phyloP scores from a whole-genome alignment of 768 basidiomycete species.

The Boletales sp. region DNA sequence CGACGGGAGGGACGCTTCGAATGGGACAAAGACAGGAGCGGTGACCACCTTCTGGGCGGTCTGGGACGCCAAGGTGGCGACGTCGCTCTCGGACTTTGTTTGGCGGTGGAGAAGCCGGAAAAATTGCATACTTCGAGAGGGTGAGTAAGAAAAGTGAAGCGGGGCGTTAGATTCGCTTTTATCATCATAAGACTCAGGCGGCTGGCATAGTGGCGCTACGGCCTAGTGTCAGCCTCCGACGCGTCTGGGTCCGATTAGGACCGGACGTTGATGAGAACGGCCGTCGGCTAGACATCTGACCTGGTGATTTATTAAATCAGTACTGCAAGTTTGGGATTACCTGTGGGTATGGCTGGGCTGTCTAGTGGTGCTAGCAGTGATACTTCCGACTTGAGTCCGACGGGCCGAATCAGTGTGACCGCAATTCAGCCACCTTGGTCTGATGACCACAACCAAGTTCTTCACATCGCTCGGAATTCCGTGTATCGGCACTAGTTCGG shows the following conservation, averaged over 20 bases:
- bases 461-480: no score
- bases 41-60: background rate
- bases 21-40: slow-evolving; percentile 23
- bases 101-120: slow-evolving; percentile 47
- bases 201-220: slow-evolving; percentile 10
- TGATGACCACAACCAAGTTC: no score
- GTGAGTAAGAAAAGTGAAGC: background rate
- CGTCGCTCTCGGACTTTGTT: slow-evolving; percentile 44
- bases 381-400: no score
- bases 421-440: no score
- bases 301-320: background rate
- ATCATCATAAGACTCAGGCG: slow-evolving; percentile 5
- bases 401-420: no score
- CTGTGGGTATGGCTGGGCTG: no score
- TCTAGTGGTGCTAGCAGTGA: no score
- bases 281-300: background rate
- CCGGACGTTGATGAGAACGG: slow-evolving; percentile 1
- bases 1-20: slow-evolving; percentile 19
- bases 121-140: slow-evolving; percentile 37
- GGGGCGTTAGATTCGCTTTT: slow-evolving; percentile 7
- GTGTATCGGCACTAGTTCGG: no score
- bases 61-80: slow-evolving; percentile 21
- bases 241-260: background rate
- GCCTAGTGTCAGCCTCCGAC: slow-evolving; percentile 9
- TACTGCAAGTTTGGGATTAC: no score